A percentile compares a stretch with the other conserved stretches of the same genome.
phyloP scores from a whole-genome alignment of 2,329 filamentous ascomycete genomes.

The Pseudogymnoascus sp. region DNA sequence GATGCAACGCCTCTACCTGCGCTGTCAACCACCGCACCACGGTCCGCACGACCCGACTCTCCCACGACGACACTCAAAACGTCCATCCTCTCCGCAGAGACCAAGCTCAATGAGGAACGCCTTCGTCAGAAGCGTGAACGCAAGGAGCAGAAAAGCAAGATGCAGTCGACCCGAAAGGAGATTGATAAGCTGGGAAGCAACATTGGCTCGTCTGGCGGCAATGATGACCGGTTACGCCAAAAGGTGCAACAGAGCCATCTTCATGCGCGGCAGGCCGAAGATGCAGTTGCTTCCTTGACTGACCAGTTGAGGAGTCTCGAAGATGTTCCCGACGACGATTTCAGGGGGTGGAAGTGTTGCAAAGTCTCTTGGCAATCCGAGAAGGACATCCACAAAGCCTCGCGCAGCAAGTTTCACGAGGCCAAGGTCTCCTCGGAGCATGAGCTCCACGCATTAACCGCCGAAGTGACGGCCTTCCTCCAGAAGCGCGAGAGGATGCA shows the following conservation, averaged over 20 bases:
- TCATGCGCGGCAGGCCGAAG: conserved; percentile 57
- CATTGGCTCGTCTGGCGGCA: conserved; percentile 59
- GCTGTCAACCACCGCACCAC: conserved; percentile 39
- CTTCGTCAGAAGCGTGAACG: conserved; percentile 59
- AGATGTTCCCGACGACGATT: conserved; percentile 53
- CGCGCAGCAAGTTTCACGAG: conserved; percentile 46
- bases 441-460: conserved; percentile 52
- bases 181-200: conserved; percentile 60
- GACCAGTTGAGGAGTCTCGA: conserved; percentile 56
- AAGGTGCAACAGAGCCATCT: conserved; percentile 68
- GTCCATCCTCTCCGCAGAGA: conserved; percentile 63
- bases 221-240: conserved; percentile 67
- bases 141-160: conserved; percentile 64
- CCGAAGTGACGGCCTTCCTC: conserved; percentile 54
- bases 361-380: conserved; percentile 47
- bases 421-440: conserved; percentile 54
- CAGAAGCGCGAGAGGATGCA: conserved; percentile 66
- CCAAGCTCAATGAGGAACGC: conserved; percentile 61
- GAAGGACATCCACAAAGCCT: conserved; percentile 36
- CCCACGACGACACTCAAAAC: conserved; percentile 68
- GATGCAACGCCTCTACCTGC: conserved; percentile 9
- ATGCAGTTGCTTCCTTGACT: conserved; percentile 46
- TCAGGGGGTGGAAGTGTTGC: conserved; percentile 38
- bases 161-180: conserved; percentile 61
- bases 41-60: conserved; percentile 62